These are phyloP conservation scores for Parasarocladium wereldwijsianum DNA, from an alignment of 2,329 filamentous ascomycete genomes.

Conservation along the genomic window DNA sequence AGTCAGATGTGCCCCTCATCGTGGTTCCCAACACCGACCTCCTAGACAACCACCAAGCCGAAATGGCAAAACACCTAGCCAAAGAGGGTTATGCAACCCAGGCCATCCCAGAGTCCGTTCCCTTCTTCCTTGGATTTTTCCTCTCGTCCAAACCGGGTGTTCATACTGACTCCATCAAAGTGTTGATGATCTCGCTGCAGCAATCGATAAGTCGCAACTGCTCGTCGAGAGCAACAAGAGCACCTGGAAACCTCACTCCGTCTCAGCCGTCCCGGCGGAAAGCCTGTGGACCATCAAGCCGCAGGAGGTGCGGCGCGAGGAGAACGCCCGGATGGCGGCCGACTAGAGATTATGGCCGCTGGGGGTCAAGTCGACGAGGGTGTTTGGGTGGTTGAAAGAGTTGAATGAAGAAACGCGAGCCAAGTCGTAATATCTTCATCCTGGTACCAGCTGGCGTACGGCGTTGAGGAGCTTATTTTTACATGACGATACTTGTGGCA, in stretches of 20 bases:
- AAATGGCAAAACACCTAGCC: conserved; percentile 67
- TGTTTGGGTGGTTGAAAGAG: no score
- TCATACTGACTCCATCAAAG: conserved; percentile 8
- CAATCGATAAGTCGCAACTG: conserved; percentile 21
- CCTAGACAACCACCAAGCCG: conserved; percentile 80
- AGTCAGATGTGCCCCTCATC: conserved; percentile 60
- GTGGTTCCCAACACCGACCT: conserved; percentile 77
- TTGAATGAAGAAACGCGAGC: no score
- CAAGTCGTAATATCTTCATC: no score
- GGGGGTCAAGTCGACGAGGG: no score
- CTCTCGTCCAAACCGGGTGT: background rate
- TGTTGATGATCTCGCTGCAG: conserved; percentile 17
- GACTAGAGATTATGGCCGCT: conserved; percentile 18
- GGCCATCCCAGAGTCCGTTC: conserved; percentile 50
- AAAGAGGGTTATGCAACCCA: conserved; percentile 63
- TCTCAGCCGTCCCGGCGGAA: conserved; percentile 9
- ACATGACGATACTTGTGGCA: no score
- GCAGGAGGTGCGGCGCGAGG: conserved; percentile 18
- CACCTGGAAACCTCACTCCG: conserved; percentile 18
- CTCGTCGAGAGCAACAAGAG: conserved; percentile 20
- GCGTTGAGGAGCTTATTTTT: no score
- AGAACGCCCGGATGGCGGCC: conserved; percentile 21
- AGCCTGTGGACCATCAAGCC: conserved; percentile 21
- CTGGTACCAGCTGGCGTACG: no score
- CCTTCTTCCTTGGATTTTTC: background rate